Base-by-base conservation (phyloP, 768 basidiomycete species). In the Macrolepiota fuliginosa region DNA sequence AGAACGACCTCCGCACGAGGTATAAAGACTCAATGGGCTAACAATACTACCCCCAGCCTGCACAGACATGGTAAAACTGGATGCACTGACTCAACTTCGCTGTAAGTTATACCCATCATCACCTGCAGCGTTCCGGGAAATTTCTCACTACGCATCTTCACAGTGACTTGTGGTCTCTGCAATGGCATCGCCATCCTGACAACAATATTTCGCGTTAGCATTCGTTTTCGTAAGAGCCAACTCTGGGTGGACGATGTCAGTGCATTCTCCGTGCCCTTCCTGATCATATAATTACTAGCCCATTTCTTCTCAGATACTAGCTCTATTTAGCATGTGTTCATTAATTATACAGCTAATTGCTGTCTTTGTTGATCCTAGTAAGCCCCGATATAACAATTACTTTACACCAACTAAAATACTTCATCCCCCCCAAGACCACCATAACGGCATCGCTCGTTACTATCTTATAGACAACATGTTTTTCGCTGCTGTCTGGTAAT, bases 401-500 rank as follows among this genome's bases (percentile, higher is more conserved):
- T 24, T 29, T 15, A 22, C n/a, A 36, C 46, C 7, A 1, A 10
- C 11, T 19, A 37, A 37, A 39, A 54, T 2, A 32, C 35, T 10
- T 2, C 25, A 54, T 19, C 47, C 47, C 4, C 24, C 29, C 29
- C 29, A 32, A 60, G 50, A 19, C n/a, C 49, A 39, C 9, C 35
- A 32, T 13, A 65, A 25, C 29, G 64, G 68, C 39, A 64, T 73
- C 24, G 64, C 65, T 19, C 72, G 69, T n/a, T 77, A 74, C 56
- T 79, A 79, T 57, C 55, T 77, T n/a, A 71, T 77, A 67, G 71
- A 71, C 29, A 66, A 62, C 4, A 61, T 73, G 10, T 80, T 79
- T 62, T 79, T 77, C 54, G 67, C 67, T 11, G 70, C 75, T 17
- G 71, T 79, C 49, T 80, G 78, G 79, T 78, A 46, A 15, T 68